Evolutionary conservation across 805 yeast genomes (phyloP), one percentile per base, ranked within the genome.

Genomic region (Wickerhamomyces pijperi): DNA sequence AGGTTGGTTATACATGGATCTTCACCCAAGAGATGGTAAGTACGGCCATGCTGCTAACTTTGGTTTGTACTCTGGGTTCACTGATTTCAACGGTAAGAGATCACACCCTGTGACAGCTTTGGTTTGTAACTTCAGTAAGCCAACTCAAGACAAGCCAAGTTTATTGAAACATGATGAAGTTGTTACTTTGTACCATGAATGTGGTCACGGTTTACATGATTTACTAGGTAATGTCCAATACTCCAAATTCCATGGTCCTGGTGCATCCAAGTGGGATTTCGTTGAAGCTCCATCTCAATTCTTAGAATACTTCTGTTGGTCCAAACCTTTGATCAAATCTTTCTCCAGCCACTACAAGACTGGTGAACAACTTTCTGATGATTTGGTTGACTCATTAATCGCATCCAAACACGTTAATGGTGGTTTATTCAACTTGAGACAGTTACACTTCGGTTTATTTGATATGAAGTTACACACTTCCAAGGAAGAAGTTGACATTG

Each of bases 271-370:
- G 31, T 70, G 92, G 71, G 95, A 85, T 61, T 85, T 85, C 61
- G 94, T 85, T 37, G 95, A 85, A 60, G 84, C 90, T 42, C 95
- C 95, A 20, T 84, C 94, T 1, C 95, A 85, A 63, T 74, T 85
- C 78, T 65, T 85, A 49, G 95, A 85, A 59, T 82, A 76, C 58
- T 85, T 92, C 85, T 80, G 88, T 31, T 85, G 95, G 94, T 72
- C 78, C 39, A 68, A 68, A 39, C 61, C 67, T 32, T 78, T 76
- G 57, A 64, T 85, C 46, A 69, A 65, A 48, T 53, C 55, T 9
- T 60, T 85, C 39, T 78, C 90, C 0, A 65, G 72, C 17, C 95
- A 85, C 57, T 83, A 80, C 55, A 38, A 58, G 32, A 62, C 78
- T 3, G 74, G 75, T 19, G 74, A 72, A 50, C 63, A 70, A 29